These are phyloP conservation scores for Epichloe gansuensis DNA, from an alignment of 2,329 filamentous ascomycete species.

Conservation along the genomic window DNA sequence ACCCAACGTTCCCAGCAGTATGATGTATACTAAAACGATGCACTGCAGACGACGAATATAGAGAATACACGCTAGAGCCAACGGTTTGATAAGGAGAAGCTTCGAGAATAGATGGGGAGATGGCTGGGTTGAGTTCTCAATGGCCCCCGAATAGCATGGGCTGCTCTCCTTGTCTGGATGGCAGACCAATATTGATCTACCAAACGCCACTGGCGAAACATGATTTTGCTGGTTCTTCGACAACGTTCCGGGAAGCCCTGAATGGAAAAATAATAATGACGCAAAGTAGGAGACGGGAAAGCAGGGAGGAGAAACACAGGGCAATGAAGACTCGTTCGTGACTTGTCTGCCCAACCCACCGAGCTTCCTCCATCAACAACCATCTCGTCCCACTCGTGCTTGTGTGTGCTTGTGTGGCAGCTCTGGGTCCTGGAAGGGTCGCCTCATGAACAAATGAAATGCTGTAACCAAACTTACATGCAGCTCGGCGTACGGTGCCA, in stretches of 20 bases:
- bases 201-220: neutral
- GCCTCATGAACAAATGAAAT: slow-evolving; percentile 9
- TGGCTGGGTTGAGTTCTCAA: neutral
- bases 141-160: neutral
- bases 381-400: neutral
- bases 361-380: neutral
- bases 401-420: neutral
- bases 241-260: neutral
- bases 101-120: neutral
- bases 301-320: neutral
- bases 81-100: neutral
- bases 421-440: slow-evolving; percentile 3
- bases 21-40: neutral
- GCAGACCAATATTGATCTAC: neutral
- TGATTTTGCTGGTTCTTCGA: neutral
- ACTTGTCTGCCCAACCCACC: neutral
- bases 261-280: neutral
- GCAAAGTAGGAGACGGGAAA: no score
- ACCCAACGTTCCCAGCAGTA: neutral
- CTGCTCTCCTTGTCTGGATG: neutral
- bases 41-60: neutral
- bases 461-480: slow-evolving; percentile 46
- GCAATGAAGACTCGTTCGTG: neutral
- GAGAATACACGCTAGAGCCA: neutral
- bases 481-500: slow-evolving; percentile 66